Evolutionary conservation across 192 early-diverging fungal species (phyloP), one percentile per base, ranked within the genome.

Genomic region (Podochytrium sp.): DNA sequence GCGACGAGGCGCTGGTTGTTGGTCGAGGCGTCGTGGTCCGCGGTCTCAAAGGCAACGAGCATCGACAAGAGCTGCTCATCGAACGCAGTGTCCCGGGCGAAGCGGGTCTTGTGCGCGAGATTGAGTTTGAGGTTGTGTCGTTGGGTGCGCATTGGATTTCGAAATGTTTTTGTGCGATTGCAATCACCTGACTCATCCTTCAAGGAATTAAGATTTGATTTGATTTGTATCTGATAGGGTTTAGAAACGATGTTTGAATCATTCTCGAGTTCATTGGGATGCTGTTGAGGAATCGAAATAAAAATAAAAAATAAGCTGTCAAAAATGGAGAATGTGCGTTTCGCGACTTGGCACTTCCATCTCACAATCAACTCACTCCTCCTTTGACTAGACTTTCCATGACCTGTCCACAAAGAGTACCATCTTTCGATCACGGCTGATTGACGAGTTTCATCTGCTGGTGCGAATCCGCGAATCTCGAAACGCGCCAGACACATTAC

Each of bases 361-460:
- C 23, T 7, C 52, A 7, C 16, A 20, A 20, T 25, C 7, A 55
- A 55, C 20, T 43, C n/a, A n/a, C n/a, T n/a, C n/a, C n/a, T n/a
- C n/a, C n/a, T n/a, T n/a, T n/a, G n/a, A n/a, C 0, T 42, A 71
- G 69, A 71, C 77, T 2, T 80, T 80, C 53, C 76, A 79, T 49
- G 79, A 80, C 49, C 58, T 80, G 18, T 80, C 79, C 25, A 69
- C 43, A 16, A 55, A 64, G 29, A 65, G 73, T 33, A 14, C 49
- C 29, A 51, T 80, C 3, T 82, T 82, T 52, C 64, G 81, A 14
- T 65, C 78, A 34, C 53, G 66, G 2, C 66, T 82, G 52, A 78
- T 82, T 33, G 81, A 82, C 30, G 81, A 82, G 52, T 82, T 82
- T 43, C 81, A 82, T 43, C 65, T 82, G 57, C 76, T 82, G 29